These are phyloP conservation scores for Sporothrix inflata DNA, from an alignment of 2,329 filamentous ascomycete species.

Conservation along the genomic window DNA sequence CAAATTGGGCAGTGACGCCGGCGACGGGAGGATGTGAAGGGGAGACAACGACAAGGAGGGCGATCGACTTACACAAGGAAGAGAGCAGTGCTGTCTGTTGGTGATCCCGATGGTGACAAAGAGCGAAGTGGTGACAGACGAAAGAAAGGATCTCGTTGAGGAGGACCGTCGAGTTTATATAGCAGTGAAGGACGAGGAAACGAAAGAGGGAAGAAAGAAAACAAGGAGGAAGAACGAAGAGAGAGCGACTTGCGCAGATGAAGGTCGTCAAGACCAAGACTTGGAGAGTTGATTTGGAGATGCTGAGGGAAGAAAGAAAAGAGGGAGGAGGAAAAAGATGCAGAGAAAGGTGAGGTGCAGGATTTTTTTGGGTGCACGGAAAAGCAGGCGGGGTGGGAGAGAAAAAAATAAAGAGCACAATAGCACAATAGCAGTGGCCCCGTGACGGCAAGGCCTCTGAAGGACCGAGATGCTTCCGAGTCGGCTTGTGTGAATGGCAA, in stretches of 20 bases:
- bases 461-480: conserved; percentile 28
- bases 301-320: background rate
- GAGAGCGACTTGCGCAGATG: conserved; percentile 12
- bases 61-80: conserved; percentile 12
- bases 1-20: background rate
- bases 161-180: conserved; percentile 19
- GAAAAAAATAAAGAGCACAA: background rate
- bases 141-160: background rate
- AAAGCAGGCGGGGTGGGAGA: background rate
- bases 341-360: background rate
- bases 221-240: background rate
- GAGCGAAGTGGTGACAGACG: conserved; percentile 4
- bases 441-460: conserved; percentile 4
- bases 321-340: background rate
- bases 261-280: conserved; percentile 15
- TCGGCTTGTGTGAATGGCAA: conserved; percentile 7
- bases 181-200: conserved; percentile 8
- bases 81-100: background rate
- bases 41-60: background rate
- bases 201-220: background rate
- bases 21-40: background rate
- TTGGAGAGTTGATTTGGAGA: background rate
- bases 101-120: background rate
- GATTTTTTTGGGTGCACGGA: background rate
- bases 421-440: conserved; percentile 17